Evolutionary conservation across 352 stramenopile species (phyloP), one percentile per base, ranked within the genome.

Genomic region (Saprolegnia parasitica): DNA sequence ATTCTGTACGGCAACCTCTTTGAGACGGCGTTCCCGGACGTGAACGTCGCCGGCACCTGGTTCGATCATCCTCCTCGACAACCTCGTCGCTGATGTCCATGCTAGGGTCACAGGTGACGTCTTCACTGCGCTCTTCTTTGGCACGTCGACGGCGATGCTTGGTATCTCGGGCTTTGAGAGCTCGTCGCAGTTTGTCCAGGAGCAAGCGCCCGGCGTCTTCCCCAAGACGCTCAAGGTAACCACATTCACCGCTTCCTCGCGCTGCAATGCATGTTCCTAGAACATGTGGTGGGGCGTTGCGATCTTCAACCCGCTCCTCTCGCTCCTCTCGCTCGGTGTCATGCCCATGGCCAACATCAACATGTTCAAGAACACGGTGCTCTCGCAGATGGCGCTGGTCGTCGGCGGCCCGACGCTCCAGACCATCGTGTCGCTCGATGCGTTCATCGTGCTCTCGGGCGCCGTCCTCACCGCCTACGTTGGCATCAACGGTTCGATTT

Each of bases 131-230:
- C 72, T 96, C 40, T 96, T 96, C 74, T 97, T 97, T 61, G 91
- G 91, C 61, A 94, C 89, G 54, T 96, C 85, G 4, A 91, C 86
- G 5, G 93, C 93, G n/a, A 97, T 98, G 89, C 87, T 98, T 16
- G 94, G 94, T 56, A 96, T 98, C 73, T 97, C 87, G 20, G 94
- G 94, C 23, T 98, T 98, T 65, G 94, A 98, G 76, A 96, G 88
- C 5, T 96, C 87, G 49, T 96, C 90, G 24, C 92, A 98, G 76
- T 98, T 98, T 78, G 90, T 98, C 20, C 88, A 98, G 76, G 91
- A 97, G 71, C 91, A 98, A 71, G 90, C 84, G n/a, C 80, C 93
- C n/a, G 92, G 93, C 18, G 93, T 98, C 16, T 98, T 98, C 76
- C 85, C 87, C 11, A 97, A 97, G 77, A 98, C 92, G 21, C 77